phyloP scores from a whole-genome alignment of 1,284 basidiomycete species.

The Ceratobasidium sp. region DNA sequence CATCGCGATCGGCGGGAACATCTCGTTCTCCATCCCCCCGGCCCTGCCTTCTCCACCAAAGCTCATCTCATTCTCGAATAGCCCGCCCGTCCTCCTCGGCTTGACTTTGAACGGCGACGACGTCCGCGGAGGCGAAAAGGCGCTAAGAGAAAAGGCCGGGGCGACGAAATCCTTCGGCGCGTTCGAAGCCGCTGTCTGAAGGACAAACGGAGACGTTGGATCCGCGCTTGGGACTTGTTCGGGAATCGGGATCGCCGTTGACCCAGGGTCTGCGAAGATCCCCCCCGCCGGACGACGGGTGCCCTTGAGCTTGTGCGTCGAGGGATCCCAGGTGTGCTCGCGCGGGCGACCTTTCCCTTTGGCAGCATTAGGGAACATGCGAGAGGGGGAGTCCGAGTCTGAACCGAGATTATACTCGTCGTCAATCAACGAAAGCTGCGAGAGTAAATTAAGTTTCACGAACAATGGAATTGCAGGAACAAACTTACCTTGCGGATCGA shows the following conservation, averaged over 20 bases:
- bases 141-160: conserved; percentile 18
- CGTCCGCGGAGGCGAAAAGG: conserved; percentile 38
- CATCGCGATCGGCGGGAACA: conserved; percentile 39
- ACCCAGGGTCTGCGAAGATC: conserved; percentile 39
- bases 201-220: conserved; percentile 36
- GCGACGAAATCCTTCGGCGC: conserved; percentile 32
- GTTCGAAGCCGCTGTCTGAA: conserved; percentile 19
- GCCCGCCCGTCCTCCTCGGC: conserved; percentile 8
- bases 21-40: conserved; percentile 25
- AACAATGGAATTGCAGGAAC: conserved; percentile 1
- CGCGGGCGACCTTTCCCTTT: conserved; percentile 29
- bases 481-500: conserved; percentile 35
- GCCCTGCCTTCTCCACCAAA: conserved; percentile 2
- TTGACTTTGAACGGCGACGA: conserved; percentile 34
- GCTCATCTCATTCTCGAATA: conserved; percentile 42
- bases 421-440: conserved; percentile 40
- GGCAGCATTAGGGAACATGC: conserved; percentile 5
- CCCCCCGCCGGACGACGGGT: conserved; percentile 15
- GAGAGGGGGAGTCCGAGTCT: conserved; percentile 28
- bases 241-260: conserved; percentile 30
- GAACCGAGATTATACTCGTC: conserved; percentile 43
- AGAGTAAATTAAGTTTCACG: neutral
- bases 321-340: conserved; percentile 30
- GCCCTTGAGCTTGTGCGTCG: conserved; percentile 21
- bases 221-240: conserved; percentile 40